Evolutionary conservation across 2,329 filamentous ascomycete genomes (phyloP), one percentile per base, ranked within the genome.

Genomic region (Fusarium torreyae): DNA sequence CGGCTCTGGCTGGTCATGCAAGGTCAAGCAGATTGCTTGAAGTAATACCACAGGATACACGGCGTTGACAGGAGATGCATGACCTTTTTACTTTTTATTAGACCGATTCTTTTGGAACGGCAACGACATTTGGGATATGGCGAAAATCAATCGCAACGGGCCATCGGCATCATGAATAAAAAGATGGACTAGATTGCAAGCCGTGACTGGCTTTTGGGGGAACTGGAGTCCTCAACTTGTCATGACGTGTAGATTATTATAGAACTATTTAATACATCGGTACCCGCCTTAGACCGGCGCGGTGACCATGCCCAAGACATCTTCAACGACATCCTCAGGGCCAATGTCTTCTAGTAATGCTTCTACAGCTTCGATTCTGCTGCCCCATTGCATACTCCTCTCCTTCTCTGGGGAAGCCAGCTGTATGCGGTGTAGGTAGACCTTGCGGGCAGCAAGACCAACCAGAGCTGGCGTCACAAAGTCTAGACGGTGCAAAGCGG

Each of bases 311-410:
- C 78, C 82, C 55, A 92, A 75, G 5, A 91, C 88, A 72, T 91
- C 88, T 62, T 91, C 89, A 39, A 92, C 84, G 5, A 92, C 85
- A 42, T 89, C 86, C 69, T 91, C 88, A 0, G 88, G 84, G 1
- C 85, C 85, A 11, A 91, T 77, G 7, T 82, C 87, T 33, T 91
- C 88, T 4, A 98, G 80, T 49, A 94, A 71, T 17, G 86, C 84
- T 68, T 87, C 84, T 2, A 98, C 88, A 6, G 92, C 92, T 31
- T 86, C 84, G 0, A 91, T 71, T 54, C 92, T 89, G 78, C 95
- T 98, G 1, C 96, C 96, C 89, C 97, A 99, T 78, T 97, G 93
- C 83, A 97, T 87, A 77, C 94, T 98, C 48, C 94, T 86, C 81
- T 98, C 96, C 59, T 89, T 88, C 65, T 89, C 86, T 1, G 93